Evolutionary conservation across 2,329 filamentous ascomycete species (phyloP), one percentile per base, ranked within the genome.

Genomic region (Ilyonectria mors-panacis): DNA sequence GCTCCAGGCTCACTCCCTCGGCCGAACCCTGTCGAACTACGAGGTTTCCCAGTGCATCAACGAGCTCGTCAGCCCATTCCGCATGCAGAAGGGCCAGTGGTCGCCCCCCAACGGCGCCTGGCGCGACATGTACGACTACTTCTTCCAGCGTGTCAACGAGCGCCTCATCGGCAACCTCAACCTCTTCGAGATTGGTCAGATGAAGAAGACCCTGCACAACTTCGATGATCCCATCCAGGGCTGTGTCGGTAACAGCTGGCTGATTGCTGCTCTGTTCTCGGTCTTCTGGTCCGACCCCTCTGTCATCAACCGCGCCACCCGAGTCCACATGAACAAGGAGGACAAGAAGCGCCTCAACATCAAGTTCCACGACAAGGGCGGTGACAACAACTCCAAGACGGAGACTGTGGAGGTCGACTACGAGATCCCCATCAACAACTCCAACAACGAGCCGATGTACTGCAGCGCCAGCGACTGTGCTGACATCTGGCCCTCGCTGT

Each of bases 211-310:
- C 9, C 17, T 68, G 35, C 70, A 74, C 67, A 71, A 65, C 67
- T 84, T 83, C 65, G 81, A 82, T 67, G 81, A 84, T 70, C 83
- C 83, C 6, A 78, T 79, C 10, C 83, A 85, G 78, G 83, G 83
- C 47, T 81, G 81, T 44, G 70, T 74, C 19, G 77, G 71, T 70
- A 82, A 84, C 78, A 80, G 78, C 70, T 85, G 82, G 82, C 77
- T 84, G 17, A 78, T 85, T 65, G 78, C 83, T 1, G 83, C 83
- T 13, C 73, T 85, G 62, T 84, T 83, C 78, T 81, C 82, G 39
- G 82, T 84, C 59, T 81, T 80, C 74, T 85, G 83, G 83, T 76
- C 83, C 9, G 78, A 83, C 72, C 82, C 82, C 3, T 69, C 73
- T n/a, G 63, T 72, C 61, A 84, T 84, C 76, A 82, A 83, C 75